Evolutionary conservation across 106 monocot genomes (phyloP).

Genomic region (Allium sativum): DNA sequence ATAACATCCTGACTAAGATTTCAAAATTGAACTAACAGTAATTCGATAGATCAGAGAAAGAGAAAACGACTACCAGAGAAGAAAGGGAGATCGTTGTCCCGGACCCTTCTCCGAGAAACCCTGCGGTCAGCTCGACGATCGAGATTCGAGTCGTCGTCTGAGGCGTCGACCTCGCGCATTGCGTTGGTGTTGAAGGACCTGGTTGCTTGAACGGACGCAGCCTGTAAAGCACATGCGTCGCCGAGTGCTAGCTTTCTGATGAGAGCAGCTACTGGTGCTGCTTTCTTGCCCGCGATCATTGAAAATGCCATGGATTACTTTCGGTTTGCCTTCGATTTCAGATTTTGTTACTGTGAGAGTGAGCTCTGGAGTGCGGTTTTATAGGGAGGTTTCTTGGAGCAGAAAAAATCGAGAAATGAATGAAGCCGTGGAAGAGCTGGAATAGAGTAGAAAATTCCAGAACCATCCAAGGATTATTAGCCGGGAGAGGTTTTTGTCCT

Average conservation of each 20-base stretch:
- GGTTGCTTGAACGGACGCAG: background rate
- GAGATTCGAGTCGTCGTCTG: conserved; percentile 6
- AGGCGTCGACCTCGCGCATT: conserved; percentile 10
- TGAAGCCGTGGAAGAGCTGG: background rate
- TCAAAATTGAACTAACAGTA: background rate
- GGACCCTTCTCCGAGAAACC: conserved; percentile 7
- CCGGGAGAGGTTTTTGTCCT: too few species aligned
- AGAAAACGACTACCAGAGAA: conserved; percentile 31
- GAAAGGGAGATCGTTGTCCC: conserved; percentile 7
- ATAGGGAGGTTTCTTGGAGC: background rate
- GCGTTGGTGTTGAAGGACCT: conserved; percentile 26
- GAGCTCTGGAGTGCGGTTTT: background rate
- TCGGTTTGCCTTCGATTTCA: background rate
- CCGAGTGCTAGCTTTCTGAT: conserved; percentile 6
- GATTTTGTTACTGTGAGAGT: background rate
- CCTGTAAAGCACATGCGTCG: background rate
- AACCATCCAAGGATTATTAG: too few species aligned
- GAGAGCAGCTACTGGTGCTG: conserved; percentile 2
- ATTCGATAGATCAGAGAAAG: background rate
- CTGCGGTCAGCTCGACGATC: background rate
- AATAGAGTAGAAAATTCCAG: too few species aligned
- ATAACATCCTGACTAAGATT: background rate
- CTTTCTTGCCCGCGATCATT: conserved; percentile 15
- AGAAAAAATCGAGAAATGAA: background rate
- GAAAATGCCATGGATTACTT: background rate